phyloP scores from a whole-genome alignment of 331 rosid genomes.

The Arachis monticola region DNA sequence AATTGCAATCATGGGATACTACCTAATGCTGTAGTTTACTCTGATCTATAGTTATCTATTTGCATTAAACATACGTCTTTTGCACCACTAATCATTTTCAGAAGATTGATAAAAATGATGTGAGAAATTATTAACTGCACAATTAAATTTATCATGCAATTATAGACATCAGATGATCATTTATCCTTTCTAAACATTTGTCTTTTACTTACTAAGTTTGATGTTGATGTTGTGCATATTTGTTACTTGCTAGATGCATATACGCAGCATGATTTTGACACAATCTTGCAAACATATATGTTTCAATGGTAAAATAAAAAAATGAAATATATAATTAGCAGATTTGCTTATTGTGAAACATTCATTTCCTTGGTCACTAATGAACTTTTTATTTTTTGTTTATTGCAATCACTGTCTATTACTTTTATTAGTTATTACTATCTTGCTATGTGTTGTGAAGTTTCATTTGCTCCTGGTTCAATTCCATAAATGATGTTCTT shows the following conservation, averaged over 20 bases:
- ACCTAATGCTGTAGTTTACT: constrained; percentile 18
- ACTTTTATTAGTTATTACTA: constrained; percentile 13
- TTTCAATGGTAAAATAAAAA: constrained; percentile 23
- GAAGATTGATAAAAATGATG: no score
- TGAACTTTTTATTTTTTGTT: neutral
- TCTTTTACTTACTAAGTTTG: neutral
- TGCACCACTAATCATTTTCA: no score
- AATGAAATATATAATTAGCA: constrained; percentile 1
- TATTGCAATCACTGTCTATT: constrained; percentile 20
- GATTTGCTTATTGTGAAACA: neutral
- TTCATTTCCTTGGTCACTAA: neutral
- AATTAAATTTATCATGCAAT: no score
- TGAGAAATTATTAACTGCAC: no score
- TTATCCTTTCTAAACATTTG: no score
- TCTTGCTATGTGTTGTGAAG: neutral
- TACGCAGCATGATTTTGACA: constrained; percentile 22
- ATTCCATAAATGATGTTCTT: no score
- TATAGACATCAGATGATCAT: no score
- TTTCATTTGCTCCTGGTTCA: no score
- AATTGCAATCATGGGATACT: neutral
- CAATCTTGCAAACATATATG: constrained; percentile 6
- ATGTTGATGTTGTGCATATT: neutral
- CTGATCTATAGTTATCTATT: constrained; percentile 17
- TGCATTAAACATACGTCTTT: constrained; percentile 7
- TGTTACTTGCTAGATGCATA: constrained; percentile 17